These are phyloP conservation scores for Chiua virens DNA, from an alignment of 768 basidiomycete genomes.

Conservation along the genomic window DNA sequence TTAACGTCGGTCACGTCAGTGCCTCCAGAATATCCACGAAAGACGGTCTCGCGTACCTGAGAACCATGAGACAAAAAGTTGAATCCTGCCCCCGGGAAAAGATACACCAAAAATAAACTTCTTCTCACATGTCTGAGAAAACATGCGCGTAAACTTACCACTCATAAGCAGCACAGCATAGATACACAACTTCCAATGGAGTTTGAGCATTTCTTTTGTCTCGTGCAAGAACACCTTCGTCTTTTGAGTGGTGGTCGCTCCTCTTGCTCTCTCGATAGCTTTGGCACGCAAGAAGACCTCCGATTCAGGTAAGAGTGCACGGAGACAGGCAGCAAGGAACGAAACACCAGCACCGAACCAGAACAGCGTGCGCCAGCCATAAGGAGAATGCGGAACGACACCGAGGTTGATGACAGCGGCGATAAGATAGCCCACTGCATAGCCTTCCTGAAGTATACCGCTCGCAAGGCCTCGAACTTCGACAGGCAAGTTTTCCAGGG, in stretches of 20 bases:
- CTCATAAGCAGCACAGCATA: slow-evolving; percentile 86
- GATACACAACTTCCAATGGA: slow-evolving; percentile 80
- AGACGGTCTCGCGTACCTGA: slow-evolving; percentile 37
- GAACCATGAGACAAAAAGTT: slow-evolving; percentile 79
- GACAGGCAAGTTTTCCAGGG: slow-evolving; percentile 87
- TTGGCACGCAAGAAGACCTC: slow-evolving; percentile 68
- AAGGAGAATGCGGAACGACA: slow-evolving; percentile 38
- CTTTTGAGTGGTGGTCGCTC: slow-evolving; percentile 45
- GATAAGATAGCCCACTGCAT: slow-evolving; percentile 82
- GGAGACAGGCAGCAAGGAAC: slow-evolving; percentile 63
- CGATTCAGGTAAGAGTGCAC: slow-evolving; percentile 76
- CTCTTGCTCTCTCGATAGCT: slow-evolving; percentile 46
- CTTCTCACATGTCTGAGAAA: not conserved
- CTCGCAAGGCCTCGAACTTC: slow-evolving; percentile 83
- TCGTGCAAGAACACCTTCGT: slow-evolving; percentile 73
- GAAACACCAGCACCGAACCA: slow-evolving; percentile 76
- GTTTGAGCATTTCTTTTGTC: slow-evolving; percentile 71
- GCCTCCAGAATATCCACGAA: not conserved
- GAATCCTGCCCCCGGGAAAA: slow-evolving; percentile 50
- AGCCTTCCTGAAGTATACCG: slow-evolving; percentile 87
- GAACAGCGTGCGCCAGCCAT: slow-evolving; percentile 77
- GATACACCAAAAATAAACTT: not conserved
- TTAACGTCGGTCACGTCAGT: not conserved
- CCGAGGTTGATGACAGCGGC: slow-evolving; percentile 81
- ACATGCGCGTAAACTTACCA: slow-evolving; percentile 24